Percentiles rank a stretch among this genome's conserved stretches.
phyloP scores from a whole-genome alignment of 2,329 filamentous ascomycete genomes.

The Drechslerella dactyloides region DNA sequence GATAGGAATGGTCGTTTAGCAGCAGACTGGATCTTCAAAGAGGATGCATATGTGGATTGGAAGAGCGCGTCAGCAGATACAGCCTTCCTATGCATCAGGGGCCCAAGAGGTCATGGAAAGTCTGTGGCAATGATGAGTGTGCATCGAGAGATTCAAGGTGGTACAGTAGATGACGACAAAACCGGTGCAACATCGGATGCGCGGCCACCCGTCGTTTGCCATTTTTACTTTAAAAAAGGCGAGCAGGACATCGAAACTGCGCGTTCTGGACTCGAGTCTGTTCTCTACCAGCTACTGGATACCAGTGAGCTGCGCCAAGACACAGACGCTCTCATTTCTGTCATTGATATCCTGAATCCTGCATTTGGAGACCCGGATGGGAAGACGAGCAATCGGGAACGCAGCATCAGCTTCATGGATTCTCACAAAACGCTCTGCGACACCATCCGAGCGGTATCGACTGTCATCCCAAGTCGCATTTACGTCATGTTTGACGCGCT shows the following conservation, averaged over 20 bases:
- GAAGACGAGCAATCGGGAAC: background rate
- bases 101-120: slow-evolving; percentile 38
- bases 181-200: too few species aligned
- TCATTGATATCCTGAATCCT: slow-evolving; percentile 14
- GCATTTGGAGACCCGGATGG: background rate
- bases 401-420: background rate
- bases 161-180: background rate
- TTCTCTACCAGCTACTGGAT: slow-evolving; percentile 21
- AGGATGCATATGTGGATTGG: slow-evolving; percentile 24
- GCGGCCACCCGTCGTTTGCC: slow-evolving; percentile 11
- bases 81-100: slow-evolving; percentile 13
- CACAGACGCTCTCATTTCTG: background rate
- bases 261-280: slow-evolving; percentile 15
- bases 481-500: slow-evolving; percentile 34
- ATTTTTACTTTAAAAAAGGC: slow-evolving; percentile 45
- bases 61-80: slow-evolving; percentile 2
- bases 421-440: background rate
- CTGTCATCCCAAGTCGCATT: slow-evolving; percentile 7
- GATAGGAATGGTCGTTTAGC: slow-evolving; percentile 12
- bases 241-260: slow-evolving; percentile 40
- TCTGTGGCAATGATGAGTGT: slow-evolving; percentile 34
- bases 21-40: slow-evolving; percentile 25
- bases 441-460: slow-evolving; percentile 9
- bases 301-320: slow-evolving; percentile 18
- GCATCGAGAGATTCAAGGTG: background rate